A percentile compares a stretch with the other conserved stretches of the same genome.
Conservation (phyloP, 768 basidiomycete species). For the Serendipita vermifera region DNA sequence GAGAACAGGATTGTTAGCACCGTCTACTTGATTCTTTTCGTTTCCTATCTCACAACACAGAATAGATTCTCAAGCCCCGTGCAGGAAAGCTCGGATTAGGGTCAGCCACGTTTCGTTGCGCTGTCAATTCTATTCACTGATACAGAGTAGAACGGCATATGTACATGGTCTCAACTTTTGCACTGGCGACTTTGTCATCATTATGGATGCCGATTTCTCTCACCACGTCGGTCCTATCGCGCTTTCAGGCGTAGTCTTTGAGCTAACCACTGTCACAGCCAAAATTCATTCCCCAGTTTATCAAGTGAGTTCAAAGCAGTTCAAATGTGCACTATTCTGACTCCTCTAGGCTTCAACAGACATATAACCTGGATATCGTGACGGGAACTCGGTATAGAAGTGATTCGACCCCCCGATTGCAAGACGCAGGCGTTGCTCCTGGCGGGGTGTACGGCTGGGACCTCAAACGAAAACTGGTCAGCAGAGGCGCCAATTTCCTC, state of each 20-base stretch:
- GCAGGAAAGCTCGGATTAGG: conserved; percentile 85
- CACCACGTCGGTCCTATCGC: conserved; percentile 57
- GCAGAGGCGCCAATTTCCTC: conserved; percentile 79
- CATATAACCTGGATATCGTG: conserved; percentile 84
- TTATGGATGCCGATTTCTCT: conserved; percentile 96
- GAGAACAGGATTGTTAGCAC: conserved; percentile 64
- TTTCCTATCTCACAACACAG: neutral
- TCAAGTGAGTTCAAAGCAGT: conserved; percentile 36
- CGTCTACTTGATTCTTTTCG: conserved; percentile 10
- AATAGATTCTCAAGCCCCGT: conserved; percentile 68
- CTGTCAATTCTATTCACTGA: conserved; percentile 3
- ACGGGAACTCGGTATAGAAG: conserved; percentile 82
- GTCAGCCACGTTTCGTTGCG: conserved; percentile 28
- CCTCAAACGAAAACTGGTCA: conserved; percentile 75
- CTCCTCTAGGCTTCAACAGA: conserved; percentile 54
- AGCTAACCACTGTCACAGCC: conserved; percentile 36
- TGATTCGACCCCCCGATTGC: conserved; percentile 41
- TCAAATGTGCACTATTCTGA: neutral
- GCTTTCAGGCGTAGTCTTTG: neutral
- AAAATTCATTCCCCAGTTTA: conserved; percentile 90
- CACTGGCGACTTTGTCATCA: conserved; percentile 85
- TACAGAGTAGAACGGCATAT: conserved; percentile 62
- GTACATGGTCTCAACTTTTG: conserved; percentile 84
- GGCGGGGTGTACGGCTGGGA: conserved; percentile 93
- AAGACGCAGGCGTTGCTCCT: conserved; percentile 40